These are phyloP conservation scores for Keithomyces neogunnii DNA, from an alignment of 2,329 filamentous ascomycete species.

Conservation along the genomic window DNA sequence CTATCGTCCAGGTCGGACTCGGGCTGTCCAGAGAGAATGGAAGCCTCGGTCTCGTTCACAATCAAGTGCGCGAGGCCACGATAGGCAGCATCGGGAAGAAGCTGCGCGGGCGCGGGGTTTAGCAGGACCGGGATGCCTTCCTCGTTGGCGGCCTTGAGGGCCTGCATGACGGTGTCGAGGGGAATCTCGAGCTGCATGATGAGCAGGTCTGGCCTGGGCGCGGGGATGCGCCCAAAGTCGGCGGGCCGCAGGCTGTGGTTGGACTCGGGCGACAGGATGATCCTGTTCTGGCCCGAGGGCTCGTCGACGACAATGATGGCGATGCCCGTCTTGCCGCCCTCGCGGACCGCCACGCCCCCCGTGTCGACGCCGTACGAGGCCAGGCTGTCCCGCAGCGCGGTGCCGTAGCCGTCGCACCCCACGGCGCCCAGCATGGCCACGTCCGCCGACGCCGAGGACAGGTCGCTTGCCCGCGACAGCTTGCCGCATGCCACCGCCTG, in stretches of 20 bases:
- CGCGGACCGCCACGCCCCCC: slow-evolving; percentile 36
- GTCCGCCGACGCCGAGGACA: slow-evolving; percentile 17
- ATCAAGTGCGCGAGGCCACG: slow-evolving; percentile 66
- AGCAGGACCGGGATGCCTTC: slow-evolving; percentile 58
- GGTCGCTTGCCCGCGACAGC: slow-evolving; percentile 50
- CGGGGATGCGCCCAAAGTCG: slow-evolving; percentile 25
- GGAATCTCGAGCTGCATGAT: slow-evolving; percentile 76
- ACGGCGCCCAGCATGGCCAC: slow-evolving; percentile 70
- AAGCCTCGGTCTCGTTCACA: slow-evolving; percentile 85
- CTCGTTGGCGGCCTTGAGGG: slow-evolving; percentile 42
- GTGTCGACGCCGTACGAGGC: slow-evolving; percentile 54
- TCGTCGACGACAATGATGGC: slow-evolving; percentile 71
- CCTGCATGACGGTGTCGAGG: slow-evolving; percentile 53
- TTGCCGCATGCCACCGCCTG: slow-evolving; percentile 86
- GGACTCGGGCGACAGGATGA: slow-evolving; percentile 64
- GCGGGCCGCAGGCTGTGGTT: slow-evolving; percentile 44
- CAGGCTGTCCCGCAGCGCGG: slow-evolving; percentile 50
- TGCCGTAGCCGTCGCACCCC: slow-evolving; percentile 59
- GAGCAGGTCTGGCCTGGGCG: slow-evolving; percentile 49
- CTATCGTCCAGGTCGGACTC: slow-evolving; percentile 40
- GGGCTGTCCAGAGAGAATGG: slow-evolving; percentile 53
- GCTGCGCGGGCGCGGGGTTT: slow-evolving; percentile 74
- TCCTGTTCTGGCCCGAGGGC: slow-evolving; percentile 65
- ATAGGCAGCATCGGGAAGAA: slow-evolving; percentile 59
- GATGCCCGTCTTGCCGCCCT: slow-evolving; percentile 52